Conservation (phyloP, 257 asterid genomes). For the Scutellaria galericulata region DNA sequence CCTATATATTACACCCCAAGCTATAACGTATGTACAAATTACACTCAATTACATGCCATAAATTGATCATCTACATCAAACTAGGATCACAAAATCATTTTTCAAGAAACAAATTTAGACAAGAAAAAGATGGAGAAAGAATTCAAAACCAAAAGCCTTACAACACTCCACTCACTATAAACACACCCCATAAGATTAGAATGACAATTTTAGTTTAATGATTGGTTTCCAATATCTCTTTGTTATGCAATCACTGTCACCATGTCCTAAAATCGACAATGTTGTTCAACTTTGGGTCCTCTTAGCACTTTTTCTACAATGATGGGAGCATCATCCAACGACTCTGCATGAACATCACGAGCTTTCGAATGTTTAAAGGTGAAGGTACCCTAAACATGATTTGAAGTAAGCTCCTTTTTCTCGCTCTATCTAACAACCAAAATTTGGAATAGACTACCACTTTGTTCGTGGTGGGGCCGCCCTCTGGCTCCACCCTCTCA, state of each 20-base stretch:
- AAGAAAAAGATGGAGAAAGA: background rate
- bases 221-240: constrained; percentile 37
- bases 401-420: constrained; percentile 32
- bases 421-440: constrained; percentile 43
- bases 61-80: no score
- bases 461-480: constrained; percentile 20
- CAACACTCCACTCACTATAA: constrained; percentile 24
- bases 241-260: constrained; percentile 56
- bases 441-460: constrained; percentile 42
- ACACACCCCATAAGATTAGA: background rate
- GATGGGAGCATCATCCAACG: constrained; percentile 54
- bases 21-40: no score
- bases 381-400: constrained; percentile 46
- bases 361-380: constrained; percentile 53
- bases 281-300: constrained; percentile 57
- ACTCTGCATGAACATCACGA: constrained; percentile 48
- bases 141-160: constrained; percentile 24
- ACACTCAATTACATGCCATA: no score
- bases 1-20: no score
- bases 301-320: constrained; percentile 49
- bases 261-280: constrained; percentile 56
- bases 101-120: no score
- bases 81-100: no score
- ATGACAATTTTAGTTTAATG: background rate
- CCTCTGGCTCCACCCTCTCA: constrained; percentile 17